Percentiles rank a stretch among this genome's conserved stretches.
These are phyloP conservation scores for Raffaelea deltoideospora DNA, from an alignment of 2,329 filamentous ascomycete genomes.

Conservation along the genomic window DNA sequence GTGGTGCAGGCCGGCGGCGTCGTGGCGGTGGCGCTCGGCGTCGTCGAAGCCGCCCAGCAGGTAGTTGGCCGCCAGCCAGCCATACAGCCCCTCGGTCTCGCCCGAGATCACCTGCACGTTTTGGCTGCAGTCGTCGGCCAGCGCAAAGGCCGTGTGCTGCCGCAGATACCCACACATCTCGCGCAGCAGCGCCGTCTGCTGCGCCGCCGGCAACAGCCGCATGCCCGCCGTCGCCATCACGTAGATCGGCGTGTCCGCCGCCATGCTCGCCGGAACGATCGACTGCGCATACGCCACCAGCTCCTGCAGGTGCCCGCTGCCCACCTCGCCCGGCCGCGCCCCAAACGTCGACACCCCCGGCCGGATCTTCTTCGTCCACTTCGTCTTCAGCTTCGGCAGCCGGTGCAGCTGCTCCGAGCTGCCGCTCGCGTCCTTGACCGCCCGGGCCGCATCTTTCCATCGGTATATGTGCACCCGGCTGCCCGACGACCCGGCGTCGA, in stretches of 20 bases:
- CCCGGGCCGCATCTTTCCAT: conserved; percentile 67
- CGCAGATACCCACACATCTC: conserved; percentile 74
- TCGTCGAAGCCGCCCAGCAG: conserved; percentile 79
- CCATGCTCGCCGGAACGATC: conserved; percentile 59
- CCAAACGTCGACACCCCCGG: conserved; percentile 89
- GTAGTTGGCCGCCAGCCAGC: conserved; percentile 96
- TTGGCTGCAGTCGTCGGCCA: conserved; percentile 81
- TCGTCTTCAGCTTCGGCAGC: conserved; percentile 68
- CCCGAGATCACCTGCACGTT: conserved; percentile 92
- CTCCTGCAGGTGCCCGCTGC: conserved; percentile 63
- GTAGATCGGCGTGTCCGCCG: conserved; percentile 79
- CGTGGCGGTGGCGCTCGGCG: conserved; percentile 59
- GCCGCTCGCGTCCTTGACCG: conserved; percentile 47
- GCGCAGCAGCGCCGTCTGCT: conserved; percentile 58
- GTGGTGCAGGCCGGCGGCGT: conserved; percentile 74
- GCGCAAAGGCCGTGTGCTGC: conserved; percentile 59
- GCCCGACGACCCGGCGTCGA: conserved; percentile 95
- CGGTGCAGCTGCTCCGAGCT: conserved; percentile 44
- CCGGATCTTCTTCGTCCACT: conserved; percentile 86
- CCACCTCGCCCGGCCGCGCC: conserved; percentile 58
- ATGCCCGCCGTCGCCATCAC: conserved; percentile 93
- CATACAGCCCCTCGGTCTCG: conserved; percentile 89
- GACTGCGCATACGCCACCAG: conserved; percentile 71
- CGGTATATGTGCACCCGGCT: conserved; percentile 89
- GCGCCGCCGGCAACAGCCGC: conserved; percentile 60